phyloP scores from a whole-genome alignment of 2,329 filamentous ascomycete genomes.

The Colletotrichum liaoningense region DNA sequence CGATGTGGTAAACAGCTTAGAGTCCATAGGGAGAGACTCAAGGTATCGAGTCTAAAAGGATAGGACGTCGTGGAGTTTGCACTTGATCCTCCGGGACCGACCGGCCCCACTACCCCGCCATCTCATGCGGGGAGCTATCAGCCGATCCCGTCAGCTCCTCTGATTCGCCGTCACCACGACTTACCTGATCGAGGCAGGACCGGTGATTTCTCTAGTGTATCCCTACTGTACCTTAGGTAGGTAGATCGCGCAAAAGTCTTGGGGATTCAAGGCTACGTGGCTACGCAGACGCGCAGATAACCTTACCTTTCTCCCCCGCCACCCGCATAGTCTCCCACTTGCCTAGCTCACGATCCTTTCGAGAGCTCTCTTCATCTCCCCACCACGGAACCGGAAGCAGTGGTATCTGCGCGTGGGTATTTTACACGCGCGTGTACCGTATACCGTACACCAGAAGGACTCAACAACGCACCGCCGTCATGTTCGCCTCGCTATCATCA shows the following conservation, averaged over 20 bases:
- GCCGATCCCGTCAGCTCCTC: not conserved
- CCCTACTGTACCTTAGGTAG: too few species aligned
- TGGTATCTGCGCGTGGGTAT: not conserved
- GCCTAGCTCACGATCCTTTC: not conserved
- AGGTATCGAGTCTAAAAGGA: not conserved
- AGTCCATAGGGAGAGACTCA: not conserved
- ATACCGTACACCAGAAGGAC: not conserved
- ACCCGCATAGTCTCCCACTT: not conserved
- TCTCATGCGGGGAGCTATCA: conserved; percentile 15
- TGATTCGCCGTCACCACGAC: conserved; percentile 26
- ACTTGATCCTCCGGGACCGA: not conserved
- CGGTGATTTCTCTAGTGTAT: not conserved
- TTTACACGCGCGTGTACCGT: not conserved
- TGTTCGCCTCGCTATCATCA: conserved; percentile 29
- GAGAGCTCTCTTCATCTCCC: not conserved
- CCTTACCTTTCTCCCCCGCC: not conserved
- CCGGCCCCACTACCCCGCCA: conserved; percentile 19
- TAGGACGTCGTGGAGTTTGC: not conserved
- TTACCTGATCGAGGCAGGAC: conserved; percentile 23
- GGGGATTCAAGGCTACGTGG: not conserved
- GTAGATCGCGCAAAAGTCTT: not conserved
- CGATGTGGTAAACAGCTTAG: not conserved
- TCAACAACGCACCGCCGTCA: not conserved
- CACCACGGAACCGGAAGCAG: not conserved
- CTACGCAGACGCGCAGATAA: too few species aligned